phyloP scores from a whole-genome alignment of 2,329 filamentous ascomycete species.

The Aschersonia sp. region DNA sequence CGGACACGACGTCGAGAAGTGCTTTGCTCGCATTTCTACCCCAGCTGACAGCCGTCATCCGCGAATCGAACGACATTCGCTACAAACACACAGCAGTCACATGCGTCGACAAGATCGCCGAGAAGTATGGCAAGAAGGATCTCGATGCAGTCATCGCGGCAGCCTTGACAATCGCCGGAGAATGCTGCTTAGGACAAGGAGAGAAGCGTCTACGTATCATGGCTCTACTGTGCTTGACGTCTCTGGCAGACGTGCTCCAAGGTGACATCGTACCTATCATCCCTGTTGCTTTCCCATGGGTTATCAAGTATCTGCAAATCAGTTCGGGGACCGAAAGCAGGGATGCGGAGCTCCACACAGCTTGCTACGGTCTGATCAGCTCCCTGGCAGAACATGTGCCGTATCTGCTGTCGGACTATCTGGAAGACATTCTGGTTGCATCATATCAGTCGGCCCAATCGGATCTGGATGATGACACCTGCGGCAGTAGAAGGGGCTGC shows the following conservation, averaged over 20 bases:
- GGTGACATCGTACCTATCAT: slow-evolving; percentile 77
- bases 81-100: slow-evolving; percentile 77
- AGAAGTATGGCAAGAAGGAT: slow-evolving; percentile 92
- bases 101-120: slow-evolving; percentile 83
- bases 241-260: slow-evolving; percentile 74
- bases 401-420: slow-evolving; percentile 71
- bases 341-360: slow-evolving; percentile 59
- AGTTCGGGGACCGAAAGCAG: slow-evolving; percentile 39
- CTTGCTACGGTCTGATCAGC: slow-evolving; percentile 65
- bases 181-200: slow-evolving; percentile 59
- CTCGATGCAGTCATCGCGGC: slow-evolving; percentile 60
- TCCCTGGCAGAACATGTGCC: slow-evolving; percentile 71
- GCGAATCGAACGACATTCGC: slow-evolving; percentile 53
- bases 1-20: slow-evolving; percentile 51
- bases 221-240: slow-evolving; percentile 79
- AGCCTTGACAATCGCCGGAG: slow-evolving; percentile 61
- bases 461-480: slow-evolving; percentile 44
- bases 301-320: slow-evolving; percentile 54
- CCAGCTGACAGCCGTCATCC: slow-evolving; percentile 62
- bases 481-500: slow-evolving; percentile 52
- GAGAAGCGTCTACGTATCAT: slow-evolving; percentile 64
- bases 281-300: slow-evolving; percentile 57
- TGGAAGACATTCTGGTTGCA: slow-evolving; percentile 57
- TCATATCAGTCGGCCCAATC: slow-evolving; percentile 58
- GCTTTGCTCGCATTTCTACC: slow-evolving; percentile 68